A percentile compares a stretch with the other conserved stretches of the same genome.
Evolutionary conservation across 148 eudicot species (phyloP).

Genomic region (Chenopodium album): DNA sequence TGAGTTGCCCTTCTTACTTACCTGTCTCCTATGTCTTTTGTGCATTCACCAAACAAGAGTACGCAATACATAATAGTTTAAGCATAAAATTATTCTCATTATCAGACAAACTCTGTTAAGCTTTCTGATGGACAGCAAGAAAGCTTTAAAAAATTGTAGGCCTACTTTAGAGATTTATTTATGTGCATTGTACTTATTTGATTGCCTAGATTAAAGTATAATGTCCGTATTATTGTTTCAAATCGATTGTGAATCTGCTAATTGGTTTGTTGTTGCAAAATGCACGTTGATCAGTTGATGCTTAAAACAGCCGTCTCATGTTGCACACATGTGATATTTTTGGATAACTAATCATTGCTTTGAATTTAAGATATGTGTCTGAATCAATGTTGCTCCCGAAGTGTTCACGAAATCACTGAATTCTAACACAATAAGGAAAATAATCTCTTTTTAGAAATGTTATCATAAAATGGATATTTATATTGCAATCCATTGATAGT

Average conservation of each 20-base stretch:
- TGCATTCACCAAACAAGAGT: not conserved
- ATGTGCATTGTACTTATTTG: slow-evolving; percentile 7
- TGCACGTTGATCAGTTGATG: not conserved
- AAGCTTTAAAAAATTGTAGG: not conserved
- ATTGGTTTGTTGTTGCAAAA: not conserved
- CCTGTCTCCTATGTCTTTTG: slow-evolving; percentile 10
- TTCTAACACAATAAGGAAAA: not conserved
- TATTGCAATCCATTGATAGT: not conserved
- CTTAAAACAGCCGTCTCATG: slow-evolving; percentile 1
- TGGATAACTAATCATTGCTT: not conserved
- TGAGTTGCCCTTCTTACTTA: slow-evolving; percentile 4
- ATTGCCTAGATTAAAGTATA: slow-evolving; percentile 7
- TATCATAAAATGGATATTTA: not conserved
- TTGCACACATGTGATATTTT: not conserved
- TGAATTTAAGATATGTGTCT: not conserved
- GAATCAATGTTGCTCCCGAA: not conserved
- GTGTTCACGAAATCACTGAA: not conserved
- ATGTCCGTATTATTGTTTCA: slow-evolving; percentile 7
- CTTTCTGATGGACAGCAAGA: slow-evolving; percentile 13
- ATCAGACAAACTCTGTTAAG: not conserved
- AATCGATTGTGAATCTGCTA: not conserved
- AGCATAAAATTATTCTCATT: slow-evolving; percentile 11
- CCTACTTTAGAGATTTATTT: not conserved
- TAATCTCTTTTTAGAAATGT: not conserved
- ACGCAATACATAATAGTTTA: slow-evolving; percentile 6